Evolutionary conservation across 768 basidiomycete species (phyloP).

Genomic region (Pisolithus orientalis): DNA sequence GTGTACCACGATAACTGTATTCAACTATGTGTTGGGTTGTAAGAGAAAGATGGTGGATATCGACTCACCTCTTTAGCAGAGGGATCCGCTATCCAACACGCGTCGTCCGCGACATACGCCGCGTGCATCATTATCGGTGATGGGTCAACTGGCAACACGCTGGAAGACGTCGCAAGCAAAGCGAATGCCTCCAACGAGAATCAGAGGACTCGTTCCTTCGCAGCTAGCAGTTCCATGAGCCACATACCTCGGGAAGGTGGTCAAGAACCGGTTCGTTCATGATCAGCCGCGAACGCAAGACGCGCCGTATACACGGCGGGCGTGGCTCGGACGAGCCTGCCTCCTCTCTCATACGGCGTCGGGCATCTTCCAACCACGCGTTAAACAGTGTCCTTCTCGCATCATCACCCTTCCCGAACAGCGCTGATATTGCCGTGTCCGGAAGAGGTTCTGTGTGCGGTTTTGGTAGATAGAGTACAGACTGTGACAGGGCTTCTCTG

Average conservation of each 20-base stretch:
- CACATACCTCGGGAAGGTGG: conserved; percentile 60
- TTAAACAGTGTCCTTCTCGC: conserved; percentile 58
- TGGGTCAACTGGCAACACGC: conserved; percentile 49
- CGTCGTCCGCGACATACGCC: conserved; percentile 58
- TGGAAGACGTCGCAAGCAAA: conserved; percentile 49
- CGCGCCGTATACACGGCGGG: conserved; percentile 33
- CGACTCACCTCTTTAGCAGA: conserved; percentile 48
- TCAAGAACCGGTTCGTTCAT: conserved; percentile 63
- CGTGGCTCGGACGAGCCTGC: conserved; percentile 2
- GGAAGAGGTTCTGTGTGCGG: conserved; percentile 55
- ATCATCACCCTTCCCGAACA: conserved; percentile 67
- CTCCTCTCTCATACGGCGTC: conserved; percentile 39
- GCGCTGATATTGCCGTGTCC: conserved; percentile 61
- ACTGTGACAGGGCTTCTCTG: conserved; percentile 57
- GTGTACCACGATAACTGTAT: conserved; percentile 68
- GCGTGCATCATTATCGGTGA: conserved; percentile 57
- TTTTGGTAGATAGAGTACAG: conserved; percentile 48
- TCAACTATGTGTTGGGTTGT: background rate
- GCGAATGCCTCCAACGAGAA: conserved; percentile 62
- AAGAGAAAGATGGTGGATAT: background rate
- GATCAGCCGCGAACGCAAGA: conserved; percentile 49
- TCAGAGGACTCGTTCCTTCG: background rate
- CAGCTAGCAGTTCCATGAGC: background rate
- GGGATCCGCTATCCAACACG: conserved; percentile 55
- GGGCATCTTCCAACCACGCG: conserved; percentile 72